A percentile compares a stretch with the other conserved stretches of the same genome.
These are phyloP conservation scores for Gracilaria caudata DNA, from an alignment of 23 red algal genomes.

Conservation along the genomic window DNA sequence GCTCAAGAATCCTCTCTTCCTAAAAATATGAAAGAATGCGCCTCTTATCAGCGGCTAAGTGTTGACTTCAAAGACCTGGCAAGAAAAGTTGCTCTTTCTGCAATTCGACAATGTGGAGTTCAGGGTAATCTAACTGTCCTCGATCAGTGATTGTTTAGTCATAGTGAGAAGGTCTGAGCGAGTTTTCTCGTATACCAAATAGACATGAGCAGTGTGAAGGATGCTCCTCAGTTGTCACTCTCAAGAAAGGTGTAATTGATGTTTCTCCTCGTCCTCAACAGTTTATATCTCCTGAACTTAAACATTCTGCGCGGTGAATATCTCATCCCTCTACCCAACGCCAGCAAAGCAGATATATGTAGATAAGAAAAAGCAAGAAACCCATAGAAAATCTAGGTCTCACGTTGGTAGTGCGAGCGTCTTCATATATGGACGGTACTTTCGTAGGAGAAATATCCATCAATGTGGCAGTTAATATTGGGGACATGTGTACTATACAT, in stretches of 20 bases:
- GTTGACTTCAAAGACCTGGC: conserved; percentile 69
- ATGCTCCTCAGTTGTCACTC: not conserved
- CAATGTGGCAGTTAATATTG: not conserved
- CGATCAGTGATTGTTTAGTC: not conserved
- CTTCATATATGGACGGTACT: no score
- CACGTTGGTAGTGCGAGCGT: no score
- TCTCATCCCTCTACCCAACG: no score
- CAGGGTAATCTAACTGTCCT: conserved; percentile 19
- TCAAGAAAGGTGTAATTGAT: no score
- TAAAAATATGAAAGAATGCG: conserved; percentile 49
- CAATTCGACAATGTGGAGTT: conserved; percentile 18
- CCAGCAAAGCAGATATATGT: no score
- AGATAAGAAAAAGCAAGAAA: no score
- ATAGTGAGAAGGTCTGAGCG: not conserved
- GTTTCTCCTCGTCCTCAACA: no score
- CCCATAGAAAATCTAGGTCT: no score
- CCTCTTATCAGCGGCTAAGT: conserved; percentile 65
- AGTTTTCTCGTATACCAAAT: not conserved
- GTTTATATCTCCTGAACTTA: no score
- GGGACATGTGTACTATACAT: not conserved
- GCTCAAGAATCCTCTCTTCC: not conserved
- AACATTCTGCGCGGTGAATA: no score
- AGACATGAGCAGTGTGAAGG: not conserved
- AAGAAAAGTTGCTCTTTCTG: conserved; percentile 12
- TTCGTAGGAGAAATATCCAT: not conserved